Conservation (phyloP, 345 rosid genomes). For the Zanthoxylum bungeanum region DNA sequence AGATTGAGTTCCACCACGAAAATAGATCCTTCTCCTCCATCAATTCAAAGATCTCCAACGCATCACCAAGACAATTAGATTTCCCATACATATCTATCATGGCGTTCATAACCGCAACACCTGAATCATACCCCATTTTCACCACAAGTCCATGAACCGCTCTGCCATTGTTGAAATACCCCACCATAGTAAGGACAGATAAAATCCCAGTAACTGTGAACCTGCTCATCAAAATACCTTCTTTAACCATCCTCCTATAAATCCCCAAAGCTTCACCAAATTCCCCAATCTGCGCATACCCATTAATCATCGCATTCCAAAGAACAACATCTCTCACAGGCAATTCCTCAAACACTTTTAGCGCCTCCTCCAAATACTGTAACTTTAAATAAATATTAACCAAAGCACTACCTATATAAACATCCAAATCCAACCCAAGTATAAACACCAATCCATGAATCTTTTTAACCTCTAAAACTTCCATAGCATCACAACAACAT, state of each 20-base stretch:
- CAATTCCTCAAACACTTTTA: conserved; percentile 54
- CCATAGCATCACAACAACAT: conserved; percentile 45
- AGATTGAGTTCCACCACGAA: conserved; percentile 73
- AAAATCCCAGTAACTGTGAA: conserved; percentile 18
- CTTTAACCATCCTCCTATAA: conserved; percentile 7
- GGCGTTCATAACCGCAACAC: conserved; percentile 42
- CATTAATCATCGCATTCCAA: conserved; percentile 67
- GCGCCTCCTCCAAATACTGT: conserved; percentile 37
- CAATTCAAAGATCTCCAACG: conserved; percentile 38
- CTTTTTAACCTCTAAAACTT: conserved; percentile 38
- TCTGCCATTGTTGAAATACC: conserved; percentile 39
- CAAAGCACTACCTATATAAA: conserved; percentile 51
- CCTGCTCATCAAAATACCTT: background rate
- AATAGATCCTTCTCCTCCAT: conserved; percentile 46
- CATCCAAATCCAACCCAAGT: background rate
- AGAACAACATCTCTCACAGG: conserved; percentile 50
- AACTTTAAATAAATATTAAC: conserved; percentile 40
- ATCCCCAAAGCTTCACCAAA: conserved; percentile 31
- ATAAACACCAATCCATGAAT: conserved; percentile 40
- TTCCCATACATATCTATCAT: conserved; percentile 76
- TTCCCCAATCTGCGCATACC: conserved; percentile 44
- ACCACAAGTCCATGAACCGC: conserved; percentile 43
- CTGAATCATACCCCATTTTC: conserved; percentile 38
- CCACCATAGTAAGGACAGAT: conserved; percentile 41
- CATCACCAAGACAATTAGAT: conserved; percentile 42